phyloP scores from a whole-genome alignment of 1,139 yeast genomes.

The Schwanniomyces etchellsii region DNA sequence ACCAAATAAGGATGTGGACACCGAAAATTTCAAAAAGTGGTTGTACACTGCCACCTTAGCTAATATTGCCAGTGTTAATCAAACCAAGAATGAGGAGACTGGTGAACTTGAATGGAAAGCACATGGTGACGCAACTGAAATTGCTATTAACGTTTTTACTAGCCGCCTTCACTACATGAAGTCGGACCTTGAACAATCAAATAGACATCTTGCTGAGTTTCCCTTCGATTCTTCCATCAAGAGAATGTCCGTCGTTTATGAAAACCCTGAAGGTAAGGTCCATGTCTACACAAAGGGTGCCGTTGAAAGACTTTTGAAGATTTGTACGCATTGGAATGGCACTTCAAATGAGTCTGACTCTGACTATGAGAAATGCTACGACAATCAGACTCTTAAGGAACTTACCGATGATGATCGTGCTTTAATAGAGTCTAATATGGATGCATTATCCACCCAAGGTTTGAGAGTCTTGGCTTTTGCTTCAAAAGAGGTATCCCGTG shows the following conservation, averaged over 20 bases:
- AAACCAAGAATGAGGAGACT: slow-evolving; percentile 31
- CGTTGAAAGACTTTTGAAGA: slow-evolving; percentile 60
- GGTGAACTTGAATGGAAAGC: slow-evolving; percentile 56
- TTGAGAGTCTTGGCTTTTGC: slow-evolving; percentile 75
- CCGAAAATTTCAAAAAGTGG: slow-evolving; percentile 40
- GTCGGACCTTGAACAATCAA: slow-evolving; percentile 17
- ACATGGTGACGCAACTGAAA: slow-evolving; percentile 82
- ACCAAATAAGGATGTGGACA: slow-evolving; percentile 19
- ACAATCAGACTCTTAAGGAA: slow-evolving; percentile 18
- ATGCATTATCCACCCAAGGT: slow-evolving; percentile 60
- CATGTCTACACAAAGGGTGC: slow-evolving; percentile 70
- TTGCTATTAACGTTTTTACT: slow-evolving; percentile 73
- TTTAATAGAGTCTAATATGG: slow-evolving; percentile 53
- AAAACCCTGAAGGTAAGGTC: slow-evolving; percentile 19
- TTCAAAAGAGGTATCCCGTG: slow-evolving; percentile 20
- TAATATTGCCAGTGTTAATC: slow-evolving; percentile 59
- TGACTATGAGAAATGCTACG: slow-evolving; percentile 10
- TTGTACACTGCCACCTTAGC: slow-evolving; percentile 62
- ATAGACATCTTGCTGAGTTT: slow-evolving; percentile 53
- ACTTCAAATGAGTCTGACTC: slow-evolving; percentile 12
- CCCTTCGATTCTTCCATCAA: slow-evolving; percentile 78
- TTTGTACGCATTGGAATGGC: slow-evolving; percentile 55
- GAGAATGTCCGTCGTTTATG: slow-evolving; percentile 65
- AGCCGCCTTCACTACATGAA: slow-evolving; percentile 50
- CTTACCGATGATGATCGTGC: slow-evolving; percentile 37